These are phyloP conservation scores for Malassezia dermatis DNA, from an alignment of 1,284 basidiomycete species.

Conservation along the genomic window DNA sequence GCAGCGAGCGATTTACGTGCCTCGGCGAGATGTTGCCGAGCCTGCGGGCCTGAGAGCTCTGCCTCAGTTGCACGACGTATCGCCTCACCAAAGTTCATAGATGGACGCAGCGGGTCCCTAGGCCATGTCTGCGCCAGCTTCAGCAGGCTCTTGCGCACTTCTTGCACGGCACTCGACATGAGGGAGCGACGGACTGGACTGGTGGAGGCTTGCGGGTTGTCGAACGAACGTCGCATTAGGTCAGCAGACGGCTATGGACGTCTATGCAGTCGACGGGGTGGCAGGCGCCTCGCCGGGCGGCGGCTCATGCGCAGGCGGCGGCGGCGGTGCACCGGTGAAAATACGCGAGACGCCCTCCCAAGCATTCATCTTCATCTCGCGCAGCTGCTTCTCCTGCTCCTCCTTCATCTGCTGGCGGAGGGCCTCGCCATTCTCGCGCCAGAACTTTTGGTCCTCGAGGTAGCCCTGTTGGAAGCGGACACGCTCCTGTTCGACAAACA, in stretches of 20 bases:
- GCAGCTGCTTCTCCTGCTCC: slow-evolving; percentile 67
- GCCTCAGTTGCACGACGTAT: slow-evolving; percentile 28
- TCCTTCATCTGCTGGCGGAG: slow-evolving; percentile 69
- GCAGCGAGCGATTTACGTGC: slow-evolving; percentile 20
- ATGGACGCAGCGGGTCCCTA: slow-evolving; percentile 34
- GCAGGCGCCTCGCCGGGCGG: background rate
- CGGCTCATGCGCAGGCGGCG: background rate
- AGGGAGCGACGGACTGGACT: background rate
- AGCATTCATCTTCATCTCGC: slow-evolving; percentile 49
- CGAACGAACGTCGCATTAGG: background rate
- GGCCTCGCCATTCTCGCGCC: slow-evolving; percentile 66
- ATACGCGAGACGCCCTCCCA: slow-evolving; percentile 27
- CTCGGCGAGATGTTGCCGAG: slow-evolving; percentile 18
- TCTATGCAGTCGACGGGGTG: background rate
- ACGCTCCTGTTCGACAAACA: slow-evolving; percentile 82
- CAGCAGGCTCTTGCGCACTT: slow-evolving; percentile 24
- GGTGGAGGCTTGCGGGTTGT: background rate
- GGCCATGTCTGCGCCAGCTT: slow-evolving; percentile 33
- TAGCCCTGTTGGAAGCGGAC: slow-evolving; percentile 74
- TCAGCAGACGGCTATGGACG: background rate
- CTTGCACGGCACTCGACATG: slow-evolving; percentile 15
- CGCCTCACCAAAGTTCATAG: slow-evolving; percentile 31
- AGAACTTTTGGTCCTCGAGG: slow-evolving; percentile 76
- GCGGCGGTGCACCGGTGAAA: slow-evolving; percentile 4
- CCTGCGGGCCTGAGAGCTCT: slow-evolving; percentile 19